phyloP scores from a whole-genome alignment of 2,329 filamentous ascomycete species.

The Cladobotryum protrusum region DNA sequence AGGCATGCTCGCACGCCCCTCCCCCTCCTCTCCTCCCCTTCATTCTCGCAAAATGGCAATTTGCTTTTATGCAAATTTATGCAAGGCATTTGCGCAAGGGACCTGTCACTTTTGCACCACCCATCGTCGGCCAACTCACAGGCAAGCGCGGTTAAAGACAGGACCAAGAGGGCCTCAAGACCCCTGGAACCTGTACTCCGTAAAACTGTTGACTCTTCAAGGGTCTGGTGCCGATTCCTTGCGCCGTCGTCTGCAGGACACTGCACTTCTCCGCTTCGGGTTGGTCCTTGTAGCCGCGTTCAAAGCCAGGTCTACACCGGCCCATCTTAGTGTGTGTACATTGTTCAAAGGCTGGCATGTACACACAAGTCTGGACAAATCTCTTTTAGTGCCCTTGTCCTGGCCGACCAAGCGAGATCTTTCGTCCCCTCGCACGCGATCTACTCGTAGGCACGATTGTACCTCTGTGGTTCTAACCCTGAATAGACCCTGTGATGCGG shows the following conservation, averaged over 20 bases:
- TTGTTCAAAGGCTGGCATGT: too few species aligned
- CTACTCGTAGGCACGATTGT: slow-evolving; percentile 11
- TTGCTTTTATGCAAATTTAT: too few species aligned
- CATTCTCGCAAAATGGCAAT: too few species aligned
- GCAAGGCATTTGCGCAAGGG: too few species aligned
- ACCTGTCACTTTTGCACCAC: background rate
- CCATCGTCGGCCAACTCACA: slow-evolving; percentile 9
- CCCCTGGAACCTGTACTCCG: too few species aligned
- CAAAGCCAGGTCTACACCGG: background rate
- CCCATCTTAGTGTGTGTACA: too few species aligned
- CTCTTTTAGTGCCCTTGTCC: slow-evolving; percentile 4
- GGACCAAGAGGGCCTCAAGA: too few species aligned
- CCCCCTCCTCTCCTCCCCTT: too few species aligned
- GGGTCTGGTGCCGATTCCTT: slow-evolving; percentile 9
- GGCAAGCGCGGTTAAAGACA: slow-evolving; percentile 2
- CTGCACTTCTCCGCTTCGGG: background rate
- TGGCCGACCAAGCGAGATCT: slow-evolving; percentile 11
- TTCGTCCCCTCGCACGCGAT: slow-evolving; percentile 8
- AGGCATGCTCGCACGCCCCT: too few species aligned
- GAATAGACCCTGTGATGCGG: background rate
- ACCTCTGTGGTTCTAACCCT: background rate
- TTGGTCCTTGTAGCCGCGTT: background rate
- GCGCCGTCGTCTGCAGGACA: background rate
- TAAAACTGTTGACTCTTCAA: background rate
- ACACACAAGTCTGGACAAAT: background rate